Evolutionary conservation across 2,329 filamentous ascomycete genomes (phyloP), one percentile per base, ranked within the genome.

Genomic region (Colletotrichum scovillei): DNA sequence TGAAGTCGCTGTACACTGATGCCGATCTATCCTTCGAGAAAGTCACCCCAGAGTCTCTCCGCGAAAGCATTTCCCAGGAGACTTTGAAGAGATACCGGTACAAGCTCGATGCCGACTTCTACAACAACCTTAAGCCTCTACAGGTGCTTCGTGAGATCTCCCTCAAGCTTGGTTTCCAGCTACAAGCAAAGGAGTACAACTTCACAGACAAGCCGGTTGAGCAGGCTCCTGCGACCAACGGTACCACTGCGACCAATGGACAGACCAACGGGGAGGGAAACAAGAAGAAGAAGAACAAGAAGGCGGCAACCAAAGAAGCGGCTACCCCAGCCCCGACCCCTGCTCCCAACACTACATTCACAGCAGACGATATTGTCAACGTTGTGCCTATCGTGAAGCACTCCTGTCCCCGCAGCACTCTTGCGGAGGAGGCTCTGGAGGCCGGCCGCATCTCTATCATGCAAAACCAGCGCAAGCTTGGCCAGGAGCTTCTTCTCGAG

Each of bases 341-440:
- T 14, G 19, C 58, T 46, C 52, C 63, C 5, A 77, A 85, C 77
- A 76, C 88, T 82, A 74, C 83, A 78, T 98, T 99, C 84, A 88
- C 86, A 64, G 87, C 94, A 0, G 95, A 98, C 74, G 95, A 99
- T 78, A 89, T 99, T 75, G 84, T 97, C 76, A 98, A 98, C 83
- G 88, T 98, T 73, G 94, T 98, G n/a, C 97, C 97, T 8, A 86
- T 98, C 58, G 91, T 98, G 79, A 98, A 98, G 87, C 95, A 99
- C 81, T 97, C 97, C 4, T 92, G 94, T 73, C 97, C 96, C 52
- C 93, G 94, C 83, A 98, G 95, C 81, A 88, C 94, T 30, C 89
- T 99, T 74, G 96, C 97, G 0, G 97, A 99, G 82, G 97, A 99
- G 84, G 96, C 97, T 16, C 88, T 99, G 56, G 97, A 99, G 83